Conservation (phyloP, 768 basidiomycete genomes). For the Russula compacta region DNA sequence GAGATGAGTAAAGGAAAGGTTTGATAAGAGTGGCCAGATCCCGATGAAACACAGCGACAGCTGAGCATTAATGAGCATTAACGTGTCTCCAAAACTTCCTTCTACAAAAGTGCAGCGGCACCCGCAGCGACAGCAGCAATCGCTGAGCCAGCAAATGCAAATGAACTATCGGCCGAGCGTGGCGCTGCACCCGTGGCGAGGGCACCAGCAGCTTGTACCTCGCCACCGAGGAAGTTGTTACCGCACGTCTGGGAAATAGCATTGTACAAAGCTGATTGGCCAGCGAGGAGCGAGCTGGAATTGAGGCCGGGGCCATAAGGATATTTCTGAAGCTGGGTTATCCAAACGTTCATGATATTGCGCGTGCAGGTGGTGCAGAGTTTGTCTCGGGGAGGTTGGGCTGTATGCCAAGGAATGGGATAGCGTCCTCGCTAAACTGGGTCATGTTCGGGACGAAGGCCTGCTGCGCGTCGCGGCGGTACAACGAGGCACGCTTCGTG, state of each 20-base stretch:
- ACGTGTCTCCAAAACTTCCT: background rate
- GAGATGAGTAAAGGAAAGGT: slow-evolving; percentile 6
- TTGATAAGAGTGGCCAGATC: background rate
- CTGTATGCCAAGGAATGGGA: slow-evolving; percentile 74
- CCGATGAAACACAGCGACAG: background rate
- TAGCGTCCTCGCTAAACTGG: slow-evolving; percentile 47
- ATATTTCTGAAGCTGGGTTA: slow-evolving; percentile 56
- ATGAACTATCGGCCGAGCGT: slow-evolving; percentile 23
- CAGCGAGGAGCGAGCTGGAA: slow-evolving; percentile 56
- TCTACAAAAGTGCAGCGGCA: slow-evolving; percentile 25
- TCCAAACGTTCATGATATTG: slow-evolving; percentile 65
- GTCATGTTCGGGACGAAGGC: slow-evolving; percentile 42
- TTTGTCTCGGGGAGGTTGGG: slow-evolving; percentile 35
- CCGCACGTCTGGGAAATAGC: slow-evolving; percentile 60
- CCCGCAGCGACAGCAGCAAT: slow-evolving; percentile 29
- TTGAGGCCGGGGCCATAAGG: slow-evolving; percentile 64
- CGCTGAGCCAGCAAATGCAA: slow-evolving; percentile 26
- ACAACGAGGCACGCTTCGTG: slow-evolving; percentile 10
- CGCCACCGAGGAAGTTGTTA: slow-evolving; percentile 54
- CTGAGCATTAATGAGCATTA: background rate
- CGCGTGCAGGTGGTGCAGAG: slow-evolving; percentile 84
- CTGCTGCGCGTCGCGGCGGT: slow-evolving; percentile 26
- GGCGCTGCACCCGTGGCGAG: slow-evolving; percentile 33
- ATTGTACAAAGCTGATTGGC: slow-evolving; percentile 58
- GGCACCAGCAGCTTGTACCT: slow-evolving; percentile 60